These are phyloP conservation scores for Letharia columbiana DNA, from an alignment of 495 filamentous ascomycete genomes.

Conservation along the genomic window DNA sequence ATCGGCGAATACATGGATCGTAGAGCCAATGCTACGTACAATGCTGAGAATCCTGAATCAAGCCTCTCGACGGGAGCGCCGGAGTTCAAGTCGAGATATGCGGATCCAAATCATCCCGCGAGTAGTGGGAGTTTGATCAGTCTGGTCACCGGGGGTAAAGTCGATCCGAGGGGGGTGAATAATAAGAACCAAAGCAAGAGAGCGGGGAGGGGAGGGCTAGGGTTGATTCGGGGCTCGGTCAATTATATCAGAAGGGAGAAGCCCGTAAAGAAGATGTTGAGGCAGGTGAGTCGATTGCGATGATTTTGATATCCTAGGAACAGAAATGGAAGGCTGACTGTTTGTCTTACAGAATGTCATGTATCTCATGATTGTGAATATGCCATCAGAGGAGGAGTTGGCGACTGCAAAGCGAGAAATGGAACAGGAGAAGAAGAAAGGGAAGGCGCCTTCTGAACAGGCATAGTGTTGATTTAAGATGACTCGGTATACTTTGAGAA, in stretches of 20 bases:
- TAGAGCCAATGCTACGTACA: conserved; percentile 41
- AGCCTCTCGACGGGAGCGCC: conserved; percentile 11
- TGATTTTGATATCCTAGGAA: neutral
- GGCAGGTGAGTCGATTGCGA: neutral
- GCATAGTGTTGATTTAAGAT: neutral
- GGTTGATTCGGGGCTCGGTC: conserved; percentile 6
- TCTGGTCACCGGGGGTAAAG: conserved; percentile 34
- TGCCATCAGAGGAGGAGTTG: conserved; percentile 16
- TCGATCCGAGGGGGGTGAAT: conserved; percentile 5
- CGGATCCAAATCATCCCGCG: conserved; percentile 42
- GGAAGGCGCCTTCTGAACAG: neutral
- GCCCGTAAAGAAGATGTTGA: conserved; percentile 10
- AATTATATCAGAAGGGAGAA: conserved; percentile 6
- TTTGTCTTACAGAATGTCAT: conserved; percentile 5
- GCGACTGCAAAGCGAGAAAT: conserved; percentile 9
- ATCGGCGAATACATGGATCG: conserved; percentile 46
- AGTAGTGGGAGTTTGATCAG: conserved; percentile 33
- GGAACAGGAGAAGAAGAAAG: conserved; percentile 14
- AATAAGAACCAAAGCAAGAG: conserved; percentile 3
- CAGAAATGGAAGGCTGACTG: neutral
- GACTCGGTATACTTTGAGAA: neutral
- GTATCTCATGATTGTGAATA: conserved; percentile 15
- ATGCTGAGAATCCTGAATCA: conserved; percentile 6
- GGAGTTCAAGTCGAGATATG: conserved; percentile 35
- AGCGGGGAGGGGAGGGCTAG: neutral